Evolutionary conservation across 306 rosid genomes (phyloP).

Genomic region (Acacia melanoxylon): DNA sequence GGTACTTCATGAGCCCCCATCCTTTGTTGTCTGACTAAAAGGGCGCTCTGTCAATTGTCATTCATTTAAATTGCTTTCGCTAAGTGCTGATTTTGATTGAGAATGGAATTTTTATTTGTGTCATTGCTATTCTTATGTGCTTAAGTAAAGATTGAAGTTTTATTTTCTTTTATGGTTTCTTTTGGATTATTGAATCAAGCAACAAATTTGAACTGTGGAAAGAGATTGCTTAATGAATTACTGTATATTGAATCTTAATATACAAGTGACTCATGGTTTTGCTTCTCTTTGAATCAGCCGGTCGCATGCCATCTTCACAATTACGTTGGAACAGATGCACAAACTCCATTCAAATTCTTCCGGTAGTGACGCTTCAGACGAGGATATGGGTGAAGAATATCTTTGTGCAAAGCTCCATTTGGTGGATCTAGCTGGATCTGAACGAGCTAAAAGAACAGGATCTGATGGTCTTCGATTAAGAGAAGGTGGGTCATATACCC

Average conservation of each 20-base stretch:
- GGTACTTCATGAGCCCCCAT: constrained; percentile 43
- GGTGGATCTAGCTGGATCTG: constrained; percentile 93
- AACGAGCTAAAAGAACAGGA: constrained; percentile 87
- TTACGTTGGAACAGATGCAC: constrained; percentile 80
- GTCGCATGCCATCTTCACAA: constrained; percentile 92
- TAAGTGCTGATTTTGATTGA: constrained; percentile 27
- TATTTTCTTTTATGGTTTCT: constrained; percentile 22
- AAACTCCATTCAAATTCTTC: constrained; percentile 59
- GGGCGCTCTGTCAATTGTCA: constrained; percentile 9
- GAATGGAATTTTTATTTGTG: neutral
- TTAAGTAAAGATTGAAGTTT: neutral
- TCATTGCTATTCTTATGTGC: neutral
- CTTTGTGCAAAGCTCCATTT: constrained; percentile 84
- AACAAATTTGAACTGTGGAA: constrained; percentile 26
- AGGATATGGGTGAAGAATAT: constrained; percentile 85
- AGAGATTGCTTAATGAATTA: constrained; percentile 22
- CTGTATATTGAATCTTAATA: constrained; percentile 21
- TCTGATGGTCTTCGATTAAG: constrained; percentile 73
- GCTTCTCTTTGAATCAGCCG: constrained; percentile 57
- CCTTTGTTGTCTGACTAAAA: constrained; percentile 23
- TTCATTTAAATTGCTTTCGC: constrained; percentile 10
- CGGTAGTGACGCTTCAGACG: constrained; percentile 58
- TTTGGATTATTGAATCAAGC: constrained; percentile 19
- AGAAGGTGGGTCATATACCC: constrained; percentile 56
- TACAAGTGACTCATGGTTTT: constrained; percentile 35